Evolutionary conservation across 2,329 filamentous ascomycete genomes (phyloP).

Genomic region (Verticillium nubilum): DNA sequence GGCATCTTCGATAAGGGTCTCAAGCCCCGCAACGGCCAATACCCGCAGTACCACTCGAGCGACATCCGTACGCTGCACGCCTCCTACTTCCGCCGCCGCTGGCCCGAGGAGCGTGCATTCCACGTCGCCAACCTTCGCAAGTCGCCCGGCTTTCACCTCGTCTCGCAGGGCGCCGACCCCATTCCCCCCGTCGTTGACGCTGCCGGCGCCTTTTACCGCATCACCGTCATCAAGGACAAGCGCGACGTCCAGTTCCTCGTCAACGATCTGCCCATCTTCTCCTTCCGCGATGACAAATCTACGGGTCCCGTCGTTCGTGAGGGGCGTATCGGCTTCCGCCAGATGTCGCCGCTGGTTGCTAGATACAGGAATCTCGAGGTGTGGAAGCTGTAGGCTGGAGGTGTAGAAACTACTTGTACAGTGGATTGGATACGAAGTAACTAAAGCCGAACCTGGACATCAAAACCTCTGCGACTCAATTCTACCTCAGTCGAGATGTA

Average conservation of each 20-base stretch:
- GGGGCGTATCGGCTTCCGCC: conserved; percentile 22
- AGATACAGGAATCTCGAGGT: conserved; percentile 24
- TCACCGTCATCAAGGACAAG: conserved; percentile 24
- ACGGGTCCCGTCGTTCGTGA: conserved; percentile 19
- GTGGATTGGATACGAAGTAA: not conserved
- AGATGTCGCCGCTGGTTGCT: conserved; percentile 23
- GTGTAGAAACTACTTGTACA: conserved; percentile 4
- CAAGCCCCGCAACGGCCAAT: conserved; percentile 17
- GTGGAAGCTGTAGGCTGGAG: conserved; percentile 15
- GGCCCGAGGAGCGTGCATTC: conserved; percentile 22
- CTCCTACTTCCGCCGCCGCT: conserved; percentile 16
- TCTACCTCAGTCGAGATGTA: too few species aligned
- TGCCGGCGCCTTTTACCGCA: conserved; percentile 20
- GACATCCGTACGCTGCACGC: conserved; percentile 15
- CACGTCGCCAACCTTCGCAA: conserved; percentile 23
- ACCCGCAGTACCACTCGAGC: conserved; percentile 16
- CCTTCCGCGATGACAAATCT: conserved; percentile 19
- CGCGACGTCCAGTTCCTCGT: conserved; percentile 20
- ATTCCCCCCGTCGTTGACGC: conserved; percentile 21
- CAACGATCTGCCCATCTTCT: conserved; percentile 21
- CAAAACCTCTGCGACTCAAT: too few species aligned
- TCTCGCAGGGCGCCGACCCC: conserved; percentile 20
- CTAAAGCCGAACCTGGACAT: too few species aligned
- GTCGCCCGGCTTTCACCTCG: conserved; percentile 23
- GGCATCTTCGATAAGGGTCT: conserved; percentile 22